These are phyloP conservation scores for Aphanomyces stellatus DNA, from an alignment of 352 stramenopile species.

Conservation along the genomic window DNA sequence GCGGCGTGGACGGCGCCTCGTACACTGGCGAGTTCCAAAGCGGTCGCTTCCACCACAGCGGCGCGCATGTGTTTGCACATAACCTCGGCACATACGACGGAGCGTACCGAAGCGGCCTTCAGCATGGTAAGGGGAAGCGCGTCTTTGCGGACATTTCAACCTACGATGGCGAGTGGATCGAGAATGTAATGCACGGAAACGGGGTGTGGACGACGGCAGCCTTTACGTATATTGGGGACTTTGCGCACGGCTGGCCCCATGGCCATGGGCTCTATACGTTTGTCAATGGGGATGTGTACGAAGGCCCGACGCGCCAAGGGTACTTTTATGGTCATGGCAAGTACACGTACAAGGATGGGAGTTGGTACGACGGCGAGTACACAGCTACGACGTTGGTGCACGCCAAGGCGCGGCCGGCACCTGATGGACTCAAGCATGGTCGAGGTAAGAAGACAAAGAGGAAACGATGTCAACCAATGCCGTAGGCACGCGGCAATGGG, in stretches of 20 bases:
- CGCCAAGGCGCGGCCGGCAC: not conserved
- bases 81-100: constrained; percentile 51
- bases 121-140: constrained; percentile 51
- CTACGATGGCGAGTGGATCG: constrained; percentile 63
- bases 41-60: constrained; percentile 34
- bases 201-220: constrained; percentile 41
- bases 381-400: constrained; percentile 16
- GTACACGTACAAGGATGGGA: constrained; percentile 39
- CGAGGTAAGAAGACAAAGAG: constrained; percentile 21
- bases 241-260: constrained; percentile 37
- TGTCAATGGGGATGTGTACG: constrained; percentile 59
- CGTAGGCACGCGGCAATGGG: constrained; percentile 30
- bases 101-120: constrained; percentile 40
- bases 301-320: constrained; percentile 43
- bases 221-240: constrained; percentile 53
- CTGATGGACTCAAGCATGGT: constrained; percentile 29
- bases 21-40: constrained; percentile 51
- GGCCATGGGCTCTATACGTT: constrained; percentile 50
- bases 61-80: constrained; percentile 37
- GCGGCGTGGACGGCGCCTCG: constrained; percentile 34
- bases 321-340: constrained; percentile 39
- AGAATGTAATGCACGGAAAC: constrained; percentile 48
- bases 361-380: constrained; percentile 48
- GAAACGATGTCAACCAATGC: not conserved
- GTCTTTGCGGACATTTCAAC: constrained; percentile 35